Base-by-base conservation (phyloP, 2,329 filamentous ascomycete species). In the Fusarium oligoseptatum region DNA sequence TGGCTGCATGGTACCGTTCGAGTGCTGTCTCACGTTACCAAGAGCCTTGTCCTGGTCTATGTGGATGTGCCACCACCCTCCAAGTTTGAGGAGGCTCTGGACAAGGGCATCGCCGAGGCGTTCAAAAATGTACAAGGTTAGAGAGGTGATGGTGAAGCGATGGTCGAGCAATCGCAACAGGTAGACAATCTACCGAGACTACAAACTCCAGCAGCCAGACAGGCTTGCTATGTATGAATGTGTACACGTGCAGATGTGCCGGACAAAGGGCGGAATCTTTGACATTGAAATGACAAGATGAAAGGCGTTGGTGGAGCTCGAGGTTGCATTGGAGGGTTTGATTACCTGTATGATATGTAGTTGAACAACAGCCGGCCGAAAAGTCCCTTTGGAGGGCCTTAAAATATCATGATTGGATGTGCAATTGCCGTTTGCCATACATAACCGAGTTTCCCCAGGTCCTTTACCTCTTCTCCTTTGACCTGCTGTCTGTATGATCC, bases 1-100 rank as follows among this genome's bases (percentile, higher is more conserved):
- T 95, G 93, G 93, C 86, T 98, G 60, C 96, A 98, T 84, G 93
- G 94, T 55, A 89, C 97, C 52, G 97, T 98, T 75, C 91, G 97
- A 10, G 95, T 98, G 17, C 91, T 98, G 77, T 92, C 92, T 1
- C 94, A 97, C 78, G 97, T 97, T 6, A 91, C 93, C 80, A 99
- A 99, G 87, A 98, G 92, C 58, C 82, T 99, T 75, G 92, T 98
- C 41, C 82, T 99, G 36, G 92, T 94, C 45, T 99, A 98, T 80
- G 95, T 99, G 14, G 95, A 98, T 74, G 88, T 99, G 6, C 97
- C 97, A 3, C 88, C 92, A 4, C 93, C 94, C 2, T 78, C 86
- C 17, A 84, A 85, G 56, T 83, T 86, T 32, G 81, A 85, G 3
- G 82, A 83, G 39, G 85, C 86, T 17, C 78, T 85, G 17, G 82